Base-by-base conservation (phyloP, 2,329 filamentous ascomycete genomes). In the Claviceps purpurea region DNA sequence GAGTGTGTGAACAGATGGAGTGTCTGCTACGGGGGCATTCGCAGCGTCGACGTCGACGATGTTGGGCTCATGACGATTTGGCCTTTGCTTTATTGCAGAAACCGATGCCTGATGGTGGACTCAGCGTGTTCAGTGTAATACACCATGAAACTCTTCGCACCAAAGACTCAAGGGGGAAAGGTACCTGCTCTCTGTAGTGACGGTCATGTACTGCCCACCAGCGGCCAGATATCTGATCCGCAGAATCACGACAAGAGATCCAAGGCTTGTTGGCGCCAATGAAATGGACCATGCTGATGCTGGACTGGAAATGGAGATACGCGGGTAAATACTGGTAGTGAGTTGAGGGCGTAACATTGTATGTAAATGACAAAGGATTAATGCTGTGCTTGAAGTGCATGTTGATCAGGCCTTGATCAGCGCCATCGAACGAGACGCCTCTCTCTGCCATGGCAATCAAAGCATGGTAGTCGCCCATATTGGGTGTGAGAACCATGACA, bases 291-390 rank as follows among this genome's bases (percentile, higher is more conserved):
- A 94, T 79, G 64, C 78, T 90, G 61, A 98, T 95, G 60, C 81
- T 86, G 47, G 85, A 86, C 69, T 94, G 87, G 67, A 94, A 95
- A 73, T 97, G 89, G 58, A 83, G 81, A 69, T 95, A 98, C 50
- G 93, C 93, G 13, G 93, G 93, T 52, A 96, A 77, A 69, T 97
- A 98, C 70, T 98, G 93, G 71, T 98, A 98, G 66, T 95, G 89
- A 24, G 86, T 90, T 56, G 88, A 96, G 1, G 93, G 93, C 0
- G 93, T 98, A 68, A 93, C 93, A 67, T 98, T 98, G 74, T 97
- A 98, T 49, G 84, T 85, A 70, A 98, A 98, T 69, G 87, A 90
- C 63, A 98, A 70, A 58, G 90, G 83, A 68, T 96, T 84, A 79
- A 84, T 95, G 55, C 78, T 79, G 65, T 84, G 74, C 69, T 85